A percentile compares a stretch with the other conserved stretches of the same genome.
Evolutionary conservation across 1,139 yeast genomes (phyloP).

Genomic region (Chernovozyma aurita): DNA sequence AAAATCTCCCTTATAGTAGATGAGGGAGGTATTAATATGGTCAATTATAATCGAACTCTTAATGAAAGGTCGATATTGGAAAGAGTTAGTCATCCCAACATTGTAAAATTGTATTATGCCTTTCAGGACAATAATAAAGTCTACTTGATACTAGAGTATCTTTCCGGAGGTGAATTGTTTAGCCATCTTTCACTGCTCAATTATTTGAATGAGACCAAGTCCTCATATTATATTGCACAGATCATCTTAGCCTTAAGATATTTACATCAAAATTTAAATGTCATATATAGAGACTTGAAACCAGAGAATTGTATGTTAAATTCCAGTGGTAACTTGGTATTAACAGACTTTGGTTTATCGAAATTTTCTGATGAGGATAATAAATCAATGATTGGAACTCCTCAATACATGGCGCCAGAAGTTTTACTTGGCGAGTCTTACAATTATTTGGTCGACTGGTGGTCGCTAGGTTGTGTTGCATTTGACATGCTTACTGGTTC

Average conservation of each 20-base stretch:
- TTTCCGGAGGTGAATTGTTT: slow-evolving; percentile 92
- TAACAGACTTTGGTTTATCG: slow-evolving; percentile 90
- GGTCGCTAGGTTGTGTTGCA: slow-evolving; percentile 91
- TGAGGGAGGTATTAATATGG: slow-evolving; percentile 22
- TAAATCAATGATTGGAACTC: slow-evolving; percentile 85
- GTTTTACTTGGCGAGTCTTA: slow-evolving; percentile 81
- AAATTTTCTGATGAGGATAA: slow-evolving; percentile 57
- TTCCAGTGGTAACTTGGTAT: slow-evolving; percentile 70
- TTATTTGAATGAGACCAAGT: slow-evolving; percentile 63
- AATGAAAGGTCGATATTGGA: slow-evolving; percentile 42
- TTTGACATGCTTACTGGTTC: slow-evolving; percentile 85
- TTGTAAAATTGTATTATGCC: slow-evolving; percentile 84
- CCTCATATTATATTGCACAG: slow-evolving; percentile 83
- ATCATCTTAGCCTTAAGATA: slow-evolving; percentile 79
- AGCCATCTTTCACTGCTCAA: slow-evolving; percentile 61
- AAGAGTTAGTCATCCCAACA: slow-evolving; percentile 69
- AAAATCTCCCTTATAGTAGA: slow-evolving; percentile 56
- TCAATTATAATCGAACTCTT: slow-evolving; percentile 35
- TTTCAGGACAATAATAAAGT: slow-evolving; percentile 81
- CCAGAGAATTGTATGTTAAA: slow-evolving; percentile 92
- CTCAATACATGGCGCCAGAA: slow-evolving; percentile 97
- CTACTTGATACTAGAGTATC: slow-evolving; percentile 76
- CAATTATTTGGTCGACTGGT: slow-evolving; percentile 90
- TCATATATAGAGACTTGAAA: slow-evolving; percentile 86
- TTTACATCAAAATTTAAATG: slow-evolving; percentile 68